A percentile compares a stretch with the other conserved stretches of the same genome.
These are phyloP conservation scores for Nidularia pulvinata DNA, from an alignment of 768 basidiomycete species.

Conservation along the genomic window DNA sequence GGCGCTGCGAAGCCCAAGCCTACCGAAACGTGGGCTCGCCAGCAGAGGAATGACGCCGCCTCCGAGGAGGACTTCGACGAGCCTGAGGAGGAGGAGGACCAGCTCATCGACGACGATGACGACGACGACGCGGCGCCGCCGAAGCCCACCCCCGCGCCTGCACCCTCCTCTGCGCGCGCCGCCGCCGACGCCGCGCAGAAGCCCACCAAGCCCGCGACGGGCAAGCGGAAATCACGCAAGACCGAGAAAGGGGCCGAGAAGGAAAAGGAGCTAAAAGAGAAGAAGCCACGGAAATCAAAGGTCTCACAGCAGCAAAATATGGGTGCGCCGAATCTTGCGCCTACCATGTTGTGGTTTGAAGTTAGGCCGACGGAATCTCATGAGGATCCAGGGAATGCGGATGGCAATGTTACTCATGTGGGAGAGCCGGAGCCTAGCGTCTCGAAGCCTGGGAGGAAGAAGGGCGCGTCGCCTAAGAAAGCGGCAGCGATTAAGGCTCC, in stretches of 20 bases:
- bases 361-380: constrained; percentile 34
- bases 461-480: neutral
- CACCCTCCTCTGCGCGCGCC: constrained; percentile 19
- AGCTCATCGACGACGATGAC: constrained; percentile 77
- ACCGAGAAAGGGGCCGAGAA: constrained; percentile 43
- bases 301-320: constrained; percentile 15
- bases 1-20: constrained; percentile 6
- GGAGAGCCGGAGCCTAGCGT: constrained; percentile 2
- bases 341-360: constrained; percentile 41
- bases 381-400: constrained; percentile 26
- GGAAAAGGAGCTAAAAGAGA: constrained; percentile 48
- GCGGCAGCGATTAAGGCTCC: neutral
- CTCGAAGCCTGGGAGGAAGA: neutral
- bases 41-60: constrained; percentile 3
- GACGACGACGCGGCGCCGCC: constrained; percentile 30
- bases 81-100: constrained; percentile 75
- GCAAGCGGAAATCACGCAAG: constrained; percentile 55
- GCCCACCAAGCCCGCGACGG: constrained; percentile 36
- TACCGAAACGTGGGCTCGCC: constrained; percentile 1
- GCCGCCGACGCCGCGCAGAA: constrained; percentile 38
- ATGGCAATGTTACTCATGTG: constrained; percentile 1
- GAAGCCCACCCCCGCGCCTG: constrained; percentile 25
- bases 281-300: constrained; percentile 16
- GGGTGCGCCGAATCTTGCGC: constrained; percentile 32
- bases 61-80: constrained; percentile 61